A percentile compares a stretch with the other conserved stretches of the same genome.
phyloP scores from a whole-genome alignment of 768 basidiomycete species.

The Suillus alpinus region DNA sequence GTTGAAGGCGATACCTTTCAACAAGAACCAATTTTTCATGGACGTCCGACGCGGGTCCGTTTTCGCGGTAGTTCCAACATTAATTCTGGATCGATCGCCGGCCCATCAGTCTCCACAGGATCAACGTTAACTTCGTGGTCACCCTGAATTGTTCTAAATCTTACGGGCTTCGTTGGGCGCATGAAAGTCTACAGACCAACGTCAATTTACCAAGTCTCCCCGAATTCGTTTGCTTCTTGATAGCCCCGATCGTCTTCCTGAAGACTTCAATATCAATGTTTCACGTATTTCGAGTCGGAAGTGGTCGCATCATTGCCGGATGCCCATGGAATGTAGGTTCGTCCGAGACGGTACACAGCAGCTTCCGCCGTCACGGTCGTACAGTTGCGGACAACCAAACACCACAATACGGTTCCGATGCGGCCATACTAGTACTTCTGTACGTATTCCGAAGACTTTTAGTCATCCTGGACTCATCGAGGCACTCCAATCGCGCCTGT shows the following conservation, averaged over 20 bases:
- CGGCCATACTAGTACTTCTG: background rate
- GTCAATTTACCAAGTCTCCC: background rate
- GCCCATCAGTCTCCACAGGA: background rate
- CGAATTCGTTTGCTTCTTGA: background rate
- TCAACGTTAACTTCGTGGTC: background rate
- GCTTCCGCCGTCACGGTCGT: too few species aligned
- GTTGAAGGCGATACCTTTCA: background rate
- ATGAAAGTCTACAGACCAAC: background rate
- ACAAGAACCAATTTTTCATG: too few species aligned
- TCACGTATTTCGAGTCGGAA: background rate
- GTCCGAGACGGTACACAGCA: background rate
- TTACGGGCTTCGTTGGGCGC: background rate
- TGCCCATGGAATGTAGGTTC: background rate
- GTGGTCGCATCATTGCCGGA: background rate
- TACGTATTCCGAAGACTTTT: background rate
- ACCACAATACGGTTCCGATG: too few species aligned
- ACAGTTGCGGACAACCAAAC: too few species aligned
- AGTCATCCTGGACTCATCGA: background rate
- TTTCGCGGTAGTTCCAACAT: background rate
- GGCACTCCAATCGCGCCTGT: background rate
- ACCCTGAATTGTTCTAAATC: background rate
- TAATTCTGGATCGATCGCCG: background rate
- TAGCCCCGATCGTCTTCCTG: background rate
- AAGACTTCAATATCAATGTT: background rate
- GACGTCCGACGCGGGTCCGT: too few species aligned